phyloP scores from a whole-genome alignment of 2,329 filamentous ascomycete species.

The Fusarium nisikadoi region DNA sequence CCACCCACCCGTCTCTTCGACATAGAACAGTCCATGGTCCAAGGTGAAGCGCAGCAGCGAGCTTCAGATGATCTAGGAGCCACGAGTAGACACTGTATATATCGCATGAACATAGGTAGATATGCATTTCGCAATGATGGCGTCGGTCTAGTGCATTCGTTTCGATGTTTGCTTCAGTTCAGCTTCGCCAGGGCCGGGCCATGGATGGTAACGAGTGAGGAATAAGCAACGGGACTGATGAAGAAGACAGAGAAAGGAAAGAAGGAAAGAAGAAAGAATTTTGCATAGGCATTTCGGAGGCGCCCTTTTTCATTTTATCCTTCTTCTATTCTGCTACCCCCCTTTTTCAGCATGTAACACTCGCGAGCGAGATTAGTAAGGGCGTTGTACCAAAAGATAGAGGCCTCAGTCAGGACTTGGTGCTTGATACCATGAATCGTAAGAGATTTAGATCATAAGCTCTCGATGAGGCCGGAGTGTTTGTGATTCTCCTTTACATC shows the following conservation, averaged over 20 bases:
- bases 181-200: slow-evolving; percentile 20
- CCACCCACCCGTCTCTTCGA: neutral
- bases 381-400: slow-evolving; percentile 43
- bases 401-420: slow-evolving; percentile 21
- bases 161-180: slow-evolving; percentile 27
- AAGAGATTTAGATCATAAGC: neutral
- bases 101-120: slow-evolving; percentile 32
- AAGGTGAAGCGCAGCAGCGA: slow-evolving; percentile 20
- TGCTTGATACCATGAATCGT: slow-evolving; percentile 35
- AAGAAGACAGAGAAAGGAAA: slow-evolving; percentile 14
- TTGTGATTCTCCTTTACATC: neutral
- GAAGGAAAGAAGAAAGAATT: slow-evolving; percentile 14
- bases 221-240: slow-evolving; percentile 25
- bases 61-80: neutral
- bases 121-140: slow-evolving; percentile 31
- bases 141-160: slow-evolving; percentile 25
- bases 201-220: slow-evolving; percentile 38
- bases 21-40: neutral
- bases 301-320: slow-evolving; percentile 27
- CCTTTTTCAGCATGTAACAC: slow-evolving; percentile 42
- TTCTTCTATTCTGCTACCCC: slow-evolving; percentile 38
- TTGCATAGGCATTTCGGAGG: slow-evolving; percentile 41
- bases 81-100: slow-evolving; percentile 37
- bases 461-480: neutral
- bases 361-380: slow-evolving; percentile 46